Evolutionary conservation across 441 rosid genomes (phyloP).

Genomic region (Melastoma candidum): DNA sequence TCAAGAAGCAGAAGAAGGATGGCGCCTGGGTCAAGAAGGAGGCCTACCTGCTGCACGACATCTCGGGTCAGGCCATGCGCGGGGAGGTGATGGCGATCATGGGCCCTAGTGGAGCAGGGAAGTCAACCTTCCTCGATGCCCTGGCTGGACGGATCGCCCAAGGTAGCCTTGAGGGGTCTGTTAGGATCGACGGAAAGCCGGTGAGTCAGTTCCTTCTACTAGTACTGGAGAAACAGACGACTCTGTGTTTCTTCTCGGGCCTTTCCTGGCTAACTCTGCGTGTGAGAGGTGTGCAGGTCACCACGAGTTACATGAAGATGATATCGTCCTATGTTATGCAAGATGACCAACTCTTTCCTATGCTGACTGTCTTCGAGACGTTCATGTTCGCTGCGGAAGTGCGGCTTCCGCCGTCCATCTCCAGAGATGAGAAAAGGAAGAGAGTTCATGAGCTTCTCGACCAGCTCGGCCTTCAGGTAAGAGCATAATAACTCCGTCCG

Average conservation of each 20-base stretch:
- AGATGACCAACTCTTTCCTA: conserved; percentile 80
- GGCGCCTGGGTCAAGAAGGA: conserved; percentile 43
- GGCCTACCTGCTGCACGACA: conserved; percentile 52
- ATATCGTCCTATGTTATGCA: conserved; percentile 84
- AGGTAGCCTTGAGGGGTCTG: conserved; percentile 64
- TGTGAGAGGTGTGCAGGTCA: conserved; percentile 25
- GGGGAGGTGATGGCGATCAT: conserved; percentile 75
- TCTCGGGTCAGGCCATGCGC: conserved; percentile 65
- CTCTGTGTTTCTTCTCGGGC: no score
- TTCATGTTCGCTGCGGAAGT: conserved; percentile 79
- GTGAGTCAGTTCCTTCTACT: conserved; percentile 15
- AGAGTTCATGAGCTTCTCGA: conserved; percentile 61
- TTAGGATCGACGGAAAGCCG: conserved; percentile 50
- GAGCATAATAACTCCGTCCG: no score
- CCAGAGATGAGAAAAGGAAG: conserved; percentile 53
- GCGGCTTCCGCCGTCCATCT: conserved; percentile 62
- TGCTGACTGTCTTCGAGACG: conserved; percentile 67
- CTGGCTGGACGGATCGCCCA: conserved; percentile 68
- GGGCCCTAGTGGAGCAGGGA: conserved; percentile 16
- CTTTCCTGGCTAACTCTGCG: not conserved
- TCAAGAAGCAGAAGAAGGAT: conserved; percentile 50
- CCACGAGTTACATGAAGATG: conserved; percentile 62
- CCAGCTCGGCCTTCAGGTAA: conserved; percentile 61
- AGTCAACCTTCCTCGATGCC: conserved; percentile 82
- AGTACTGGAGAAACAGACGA: not conserved